Conservation (phyloP, 306 rosid genomes). For the Hippophae tibetana region DNA sequence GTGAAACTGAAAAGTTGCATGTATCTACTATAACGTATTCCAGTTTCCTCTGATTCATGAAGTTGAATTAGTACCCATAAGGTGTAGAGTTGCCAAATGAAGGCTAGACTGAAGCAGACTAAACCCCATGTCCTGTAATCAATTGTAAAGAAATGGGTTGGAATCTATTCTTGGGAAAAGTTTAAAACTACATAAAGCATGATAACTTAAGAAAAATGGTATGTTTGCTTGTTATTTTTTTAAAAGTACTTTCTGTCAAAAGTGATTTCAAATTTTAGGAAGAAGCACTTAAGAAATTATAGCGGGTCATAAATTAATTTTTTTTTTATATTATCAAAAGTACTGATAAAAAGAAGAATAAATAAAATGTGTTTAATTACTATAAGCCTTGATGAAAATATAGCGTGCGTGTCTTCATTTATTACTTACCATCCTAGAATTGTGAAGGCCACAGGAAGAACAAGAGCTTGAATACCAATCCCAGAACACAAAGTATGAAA, state of each 20-base stretch:
- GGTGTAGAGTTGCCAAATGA: constrained; percentile 50
- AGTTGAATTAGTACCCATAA: constrained; percentile 36
- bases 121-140: constrained; percentile 40
- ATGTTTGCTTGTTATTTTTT: no score
- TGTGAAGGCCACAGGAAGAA: constrained; percentile 54
- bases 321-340: no score
- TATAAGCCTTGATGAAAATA: no score
- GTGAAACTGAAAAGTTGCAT: constrained; percentile 35
- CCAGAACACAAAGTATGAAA: constrained; percentile 48
- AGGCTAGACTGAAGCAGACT: constrained; percentile 31
- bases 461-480: constrained; percentile 48
- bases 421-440: constrained; percentile 39
- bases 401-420: not conserved
- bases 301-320: no score
- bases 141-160: not conserved
- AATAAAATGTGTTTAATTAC: no score
- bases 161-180: not conserved
- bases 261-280: no score
- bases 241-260: no score
- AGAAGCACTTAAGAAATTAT: no score
- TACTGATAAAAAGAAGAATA: no score
- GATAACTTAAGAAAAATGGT: no score
- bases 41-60: constrained; percentile 39
- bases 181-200: no score
- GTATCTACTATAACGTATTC: constrained; percentile 48